Base-by-base conservation (phyloP, 306 rosid species). In the Dicorynia guianensis region DNA sequence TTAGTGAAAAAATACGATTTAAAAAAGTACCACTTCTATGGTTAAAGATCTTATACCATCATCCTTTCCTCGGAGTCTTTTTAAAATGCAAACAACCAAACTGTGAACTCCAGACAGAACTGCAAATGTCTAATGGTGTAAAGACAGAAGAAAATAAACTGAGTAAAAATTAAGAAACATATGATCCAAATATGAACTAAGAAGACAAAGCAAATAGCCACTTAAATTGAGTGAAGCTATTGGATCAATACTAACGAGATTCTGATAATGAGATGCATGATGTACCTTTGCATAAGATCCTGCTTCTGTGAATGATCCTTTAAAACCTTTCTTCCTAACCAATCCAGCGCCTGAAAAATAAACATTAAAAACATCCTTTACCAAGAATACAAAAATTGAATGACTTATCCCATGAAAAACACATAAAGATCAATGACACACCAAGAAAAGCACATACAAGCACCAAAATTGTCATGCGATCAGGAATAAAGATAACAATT, bases 71-170 rank as follows among this genome's bases (percentile, higher is more conserved):
- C 94, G 83, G 18, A 89, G 81, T 82, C 76, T 87, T 85, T 82
- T 86, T 80, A 89, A 81, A 58, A 87, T 82, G 87, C 94, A 89
- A 58, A 85, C 90, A 67, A 89, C 94, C 89, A 89, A 81, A 77
- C 94, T 89, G 63, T 87, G 94, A 4, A 95, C 97, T 82, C 98
- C 98, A 71, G 98, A 87, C 85, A 95, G 84, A 92, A 95, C 96
- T 72, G 97, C 97, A 87, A 95, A 95, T 25, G 97, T 95, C 98
- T 95, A 82, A 30, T 9, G 6, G 70, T 54, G 30, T 8, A 77
- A 79, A 62, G 19, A 56, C 6, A 63, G 72, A 33, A 25, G 35
- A 53, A 67, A 3, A 5, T 46, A 13, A 60, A 58, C 55, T 12
- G 39, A 43, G 62, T 33, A 5, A 44, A 68, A 46, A 53, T 53